These are phyloP conservation scores for Lotus japonicus DNA, from an alignment of 306 rosid genomes.

Conservation along the genomic window DNA sequence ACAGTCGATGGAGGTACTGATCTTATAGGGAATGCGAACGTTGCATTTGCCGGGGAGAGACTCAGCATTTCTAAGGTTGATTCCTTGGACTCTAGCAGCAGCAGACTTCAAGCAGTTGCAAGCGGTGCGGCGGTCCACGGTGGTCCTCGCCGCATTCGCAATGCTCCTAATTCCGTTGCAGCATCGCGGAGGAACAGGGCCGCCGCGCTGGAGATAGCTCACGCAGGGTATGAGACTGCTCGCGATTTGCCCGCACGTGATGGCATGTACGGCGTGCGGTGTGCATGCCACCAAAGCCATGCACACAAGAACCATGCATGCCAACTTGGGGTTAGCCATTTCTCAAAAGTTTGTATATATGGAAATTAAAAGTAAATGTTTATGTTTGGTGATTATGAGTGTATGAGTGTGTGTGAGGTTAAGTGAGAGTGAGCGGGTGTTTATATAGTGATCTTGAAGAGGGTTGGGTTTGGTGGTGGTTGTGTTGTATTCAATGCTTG, in stretches of 20 bases:
- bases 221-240: background rate
- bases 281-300: constrained; percentile 17
- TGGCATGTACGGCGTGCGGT: constrained; percentile 20
- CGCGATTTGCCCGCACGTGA: constrained; percentile 30
- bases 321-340: constrained; percentile 26
- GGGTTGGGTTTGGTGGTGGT: constrained; percentile 7
- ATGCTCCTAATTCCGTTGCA: constrained; percentile 28
- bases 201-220: background rate
- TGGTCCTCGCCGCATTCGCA: background rate
- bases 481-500: background rate
- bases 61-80: constrained; percentile 5
- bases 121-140: background rate
- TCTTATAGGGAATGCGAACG: constrained; percentile 44
- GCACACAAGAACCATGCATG: constrained; percentile 25
- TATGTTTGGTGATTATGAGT: too few species aligned
- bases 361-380: too few species aligned
- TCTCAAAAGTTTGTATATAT: background rate
- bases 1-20: constrained; percentile 50
- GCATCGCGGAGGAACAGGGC: background rate
- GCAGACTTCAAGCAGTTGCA: constrained; percentile 47
- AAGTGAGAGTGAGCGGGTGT: background rate
- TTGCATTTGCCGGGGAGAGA: constrained; percentile 37
- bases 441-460: background rate
- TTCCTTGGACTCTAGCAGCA: background rate
- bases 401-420: background rate